Evolutionary conservation across 2,329 filamentous ascomycete species (phyloP).

Genomic region (Colletotrichum tofieldiae): DNA sequence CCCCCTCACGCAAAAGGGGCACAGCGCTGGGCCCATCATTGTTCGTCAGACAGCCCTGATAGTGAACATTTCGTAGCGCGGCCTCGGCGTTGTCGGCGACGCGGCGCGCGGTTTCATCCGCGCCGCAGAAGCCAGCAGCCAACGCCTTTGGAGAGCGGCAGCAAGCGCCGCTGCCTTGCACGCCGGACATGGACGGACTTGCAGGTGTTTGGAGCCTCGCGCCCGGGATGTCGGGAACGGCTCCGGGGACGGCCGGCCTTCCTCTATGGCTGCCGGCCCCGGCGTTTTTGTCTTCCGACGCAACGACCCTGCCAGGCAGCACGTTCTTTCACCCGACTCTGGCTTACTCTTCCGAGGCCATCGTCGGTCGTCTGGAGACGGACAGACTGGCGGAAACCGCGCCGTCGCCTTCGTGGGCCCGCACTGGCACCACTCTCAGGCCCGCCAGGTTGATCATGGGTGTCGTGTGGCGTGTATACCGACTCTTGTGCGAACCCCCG

Average conservation of each 20-base stretch:
- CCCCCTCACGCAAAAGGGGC: no score
- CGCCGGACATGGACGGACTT: no score
- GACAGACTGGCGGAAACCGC: neutral
- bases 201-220: no score
- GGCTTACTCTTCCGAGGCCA: neutral
- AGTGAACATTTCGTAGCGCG: no score
- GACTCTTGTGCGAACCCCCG: neutral
- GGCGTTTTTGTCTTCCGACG: neutral
- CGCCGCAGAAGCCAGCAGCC: neutral
- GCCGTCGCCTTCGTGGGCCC: neutral
- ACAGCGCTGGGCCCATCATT: no score
- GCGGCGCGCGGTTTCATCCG: no score
- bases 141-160: neutral
- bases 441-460: neutral
- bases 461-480: neutral
- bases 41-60: no score
- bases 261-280: neutral
- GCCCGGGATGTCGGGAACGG: no score
- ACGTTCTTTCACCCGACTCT: neutral
- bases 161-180: no score
- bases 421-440: neutral
- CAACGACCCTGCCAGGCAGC: neutral
- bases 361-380: neutral
- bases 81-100: no score
- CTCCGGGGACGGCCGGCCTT: no score